phyloP scores from a whole-genome alignment of 177 flowering plant species.

The Tripterygium wilfordii region DNA sequence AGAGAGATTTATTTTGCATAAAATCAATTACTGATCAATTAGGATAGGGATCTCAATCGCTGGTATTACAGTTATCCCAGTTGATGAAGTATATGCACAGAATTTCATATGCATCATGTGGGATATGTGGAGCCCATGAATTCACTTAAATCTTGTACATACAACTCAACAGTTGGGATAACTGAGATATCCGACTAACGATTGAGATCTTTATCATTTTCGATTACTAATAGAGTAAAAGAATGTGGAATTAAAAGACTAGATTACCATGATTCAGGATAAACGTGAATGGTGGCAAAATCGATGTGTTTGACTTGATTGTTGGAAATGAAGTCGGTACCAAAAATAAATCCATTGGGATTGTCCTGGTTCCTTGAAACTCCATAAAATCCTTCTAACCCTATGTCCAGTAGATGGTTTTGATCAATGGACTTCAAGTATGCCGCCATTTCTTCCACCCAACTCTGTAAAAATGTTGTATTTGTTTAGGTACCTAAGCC shows the following conservation, averaged over 20 bases:
- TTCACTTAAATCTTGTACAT: too few species aligned
- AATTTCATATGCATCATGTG: too few species aligned
- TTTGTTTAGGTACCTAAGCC: too few species aligned
- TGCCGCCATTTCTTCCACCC: constrained; percentile 40
- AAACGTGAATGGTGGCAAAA: constrained; percentile 56
- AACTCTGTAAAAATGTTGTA: constrained; percentile 32
- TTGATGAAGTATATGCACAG: too few species aligned
- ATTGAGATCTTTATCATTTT: too few species aligned
- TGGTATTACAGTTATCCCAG: too few species aligned
- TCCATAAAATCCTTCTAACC: constrained; percentile 48
- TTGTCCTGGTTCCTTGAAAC: constrained; percentile 25
- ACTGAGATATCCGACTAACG: too few species aligned
- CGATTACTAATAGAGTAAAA: too few species aligned
- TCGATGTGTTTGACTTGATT: constrained; percentile 39
- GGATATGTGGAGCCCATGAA: too few species aligned
- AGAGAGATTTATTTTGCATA: background rate
- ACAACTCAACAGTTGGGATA: too few species aligned
- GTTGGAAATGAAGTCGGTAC: constrained; percentile 57
- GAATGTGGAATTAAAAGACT: too few species aligned
- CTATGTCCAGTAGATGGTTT: constrained; percentile 38
- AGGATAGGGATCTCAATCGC: too few species aligned
- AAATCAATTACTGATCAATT: background rate
- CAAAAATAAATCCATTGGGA: constrained; percentile 24
- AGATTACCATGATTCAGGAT: constrained; percentile 59
- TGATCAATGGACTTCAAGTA: constrained; percentile 43